These are phyloP conservation scores for Glaciozyma martinii DNA, from an alignment of 768 basidiomycete species.

Conservation along the genomic window DNA sequence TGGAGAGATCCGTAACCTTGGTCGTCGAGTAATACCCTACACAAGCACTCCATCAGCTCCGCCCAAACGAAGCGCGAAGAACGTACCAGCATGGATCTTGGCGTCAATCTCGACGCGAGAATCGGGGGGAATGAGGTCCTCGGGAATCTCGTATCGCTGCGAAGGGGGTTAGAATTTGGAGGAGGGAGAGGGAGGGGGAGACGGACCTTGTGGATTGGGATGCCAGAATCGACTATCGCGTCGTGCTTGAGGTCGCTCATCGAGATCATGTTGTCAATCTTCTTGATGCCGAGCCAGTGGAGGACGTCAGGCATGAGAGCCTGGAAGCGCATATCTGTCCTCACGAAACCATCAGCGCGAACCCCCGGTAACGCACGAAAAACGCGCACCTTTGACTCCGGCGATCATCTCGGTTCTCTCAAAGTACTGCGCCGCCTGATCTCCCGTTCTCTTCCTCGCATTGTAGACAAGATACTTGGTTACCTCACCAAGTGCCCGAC, in stretches of 20 bases:
- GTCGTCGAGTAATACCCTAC: constrained; percentile 83
- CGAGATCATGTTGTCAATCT: constrained; percentile 74
- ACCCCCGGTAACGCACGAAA: too few species aligned
- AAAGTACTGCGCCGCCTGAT: constrained; percentile 89
- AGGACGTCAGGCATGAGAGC: constrained; percentile 92
- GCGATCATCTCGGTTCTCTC: constrained; percentile 86
- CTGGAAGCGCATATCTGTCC: constrained; percentile 86
- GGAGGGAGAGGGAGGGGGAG: too few species aligned
- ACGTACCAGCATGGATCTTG: constrained; percentile 51
- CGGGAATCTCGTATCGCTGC: constrained; percentile 74
- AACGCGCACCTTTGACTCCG: constrained; percentile 51
- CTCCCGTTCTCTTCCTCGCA: constrained; percentile 85
- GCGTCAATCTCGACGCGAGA: constrained; percentile 91
- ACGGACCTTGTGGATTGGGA: constrained; percentile 53
- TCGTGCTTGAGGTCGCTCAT: constrained; percentile 68
- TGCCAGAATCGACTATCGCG: constrained; percentile 81
- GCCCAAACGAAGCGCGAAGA: not conserved
- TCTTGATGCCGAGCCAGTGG: constrained; percentile 86
- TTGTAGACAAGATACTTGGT: constrained; percentile 55
- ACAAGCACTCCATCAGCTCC: constrained; percentile 42
- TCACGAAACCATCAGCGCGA: constrained; percentile 1
- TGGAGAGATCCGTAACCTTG: constrained; percentile 60
- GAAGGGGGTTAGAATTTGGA: too few species aligned
- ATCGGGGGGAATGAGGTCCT: constrained; percentile 59
- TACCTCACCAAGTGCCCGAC: constrained; percentile 73